Evolutionary conservation across 495 filamentous ascomycete species (phyloP).

Genomic region (Neurospora sp.): DNA sequence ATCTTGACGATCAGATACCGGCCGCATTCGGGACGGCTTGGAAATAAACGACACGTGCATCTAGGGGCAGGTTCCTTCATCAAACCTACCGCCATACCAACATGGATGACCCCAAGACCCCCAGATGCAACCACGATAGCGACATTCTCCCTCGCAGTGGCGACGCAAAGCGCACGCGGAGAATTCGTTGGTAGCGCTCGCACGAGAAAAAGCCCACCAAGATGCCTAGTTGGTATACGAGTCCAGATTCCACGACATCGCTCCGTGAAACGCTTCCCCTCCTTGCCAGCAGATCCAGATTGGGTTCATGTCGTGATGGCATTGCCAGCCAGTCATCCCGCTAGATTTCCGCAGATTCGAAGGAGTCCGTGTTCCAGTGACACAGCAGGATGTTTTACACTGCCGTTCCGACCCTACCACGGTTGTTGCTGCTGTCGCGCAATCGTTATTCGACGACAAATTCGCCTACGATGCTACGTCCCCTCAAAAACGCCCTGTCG

Average conservation of each 20-base stretch:
- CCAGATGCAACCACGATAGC: background rate
- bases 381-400: background rate
- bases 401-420: background rate
- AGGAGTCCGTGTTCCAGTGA: background rate
- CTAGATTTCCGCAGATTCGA: background rate
- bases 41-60: background rate
- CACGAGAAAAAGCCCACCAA: background rate
- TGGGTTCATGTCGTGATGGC: background rate
- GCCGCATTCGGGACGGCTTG: background rate
- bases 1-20: background rate
- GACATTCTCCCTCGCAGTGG: background rate
- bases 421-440: background rate
- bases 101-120: background rate
- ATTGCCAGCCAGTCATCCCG: background rate
- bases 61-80: background rate
- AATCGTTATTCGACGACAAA: background rate
- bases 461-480: background rate
- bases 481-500: background rate
- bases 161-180: background rate
- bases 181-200: background rate
- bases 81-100: background rate
- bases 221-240: background rate
- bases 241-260: background rate
- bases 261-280: background rate
- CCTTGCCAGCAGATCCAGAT: background rate